phyloP scores from a whole-genome alignment of 441 rosid species.

The Biscutella auriculata region DNA sequence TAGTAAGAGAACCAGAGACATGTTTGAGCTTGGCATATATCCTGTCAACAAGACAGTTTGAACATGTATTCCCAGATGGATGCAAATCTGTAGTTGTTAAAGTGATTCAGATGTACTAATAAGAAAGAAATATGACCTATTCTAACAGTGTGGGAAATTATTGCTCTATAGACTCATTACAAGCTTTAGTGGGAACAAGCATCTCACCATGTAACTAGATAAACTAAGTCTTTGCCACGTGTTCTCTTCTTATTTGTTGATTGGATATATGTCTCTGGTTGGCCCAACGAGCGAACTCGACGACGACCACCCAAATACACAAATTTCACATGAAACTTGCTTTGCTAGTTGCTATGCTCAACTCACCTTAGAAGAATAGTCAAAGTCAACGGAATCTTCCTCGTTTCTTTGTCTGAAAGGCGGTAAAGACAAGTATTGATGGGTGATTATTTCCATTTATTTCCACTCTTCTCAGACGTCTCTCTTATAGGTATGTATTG shows the following conservation, averaged over 20 bases:
- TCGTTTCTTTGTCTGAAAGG: neutral
- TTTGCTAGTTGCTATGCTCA: too few relatives aligned
- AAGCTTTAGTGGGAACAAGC: too few relatives aligned
- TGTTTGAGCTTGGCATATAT: neutral
- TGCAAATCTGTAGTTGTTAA: neutral
- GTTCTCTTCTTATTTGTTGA: neutral
- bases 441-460: neutral
- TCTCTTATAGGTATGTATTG: neutral
- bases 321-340: neutral
- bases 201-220: too few relatives aligned
- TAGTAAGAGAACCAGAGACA: neutral
- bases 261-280: too few relatives aligned
- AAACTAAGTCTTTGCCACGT: too few relatives aligned
- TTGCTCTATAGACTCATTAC: conserved; percentile 11
- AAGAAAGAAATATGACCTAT: neutral
- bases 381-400: conserved; percentile 14
- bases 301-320: conserved; percentile 2
- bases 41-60: neutral
- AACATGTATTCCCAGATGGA: neutral
- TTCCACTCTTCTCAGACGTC: neutral
- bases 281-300: neutral
- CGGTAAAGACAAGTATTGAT: too few relatives aligned
- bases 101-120: too few relatives aligned
- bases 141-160: too few relatives aligned
- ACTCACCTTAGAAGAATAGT: conserved; percentile 10